phyloP scores from a whole-genome alignment of 2,329 filamentous ascomycete genomes.

The Chaetomium olivaceum region DNA sequence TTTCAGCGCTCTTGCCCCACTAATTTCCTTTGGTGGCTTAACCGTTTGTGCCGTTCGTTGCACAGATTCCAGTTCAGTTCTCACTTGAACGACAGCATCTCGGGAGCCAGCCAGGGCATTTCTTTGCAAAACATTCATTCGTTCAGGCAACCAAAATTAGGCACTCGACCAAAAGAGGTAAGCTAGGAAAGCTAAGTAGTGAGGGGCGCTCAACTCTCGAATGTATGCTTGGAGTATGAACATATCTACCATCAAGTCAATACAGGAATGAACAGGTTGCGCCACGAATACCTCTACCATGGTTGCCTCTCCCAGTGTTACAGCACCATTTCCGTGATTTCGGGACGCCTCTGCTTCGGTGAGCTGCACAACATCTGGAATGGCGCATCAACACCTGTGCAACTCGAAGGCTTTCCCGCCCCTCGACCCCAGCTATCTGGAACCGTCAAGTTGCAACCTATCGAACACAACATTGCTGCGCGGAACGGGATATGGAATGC shows the following conservation, averaged over 20 bases:
- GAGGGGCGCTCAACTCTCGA: no score
- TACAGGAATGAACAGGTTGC: no score
- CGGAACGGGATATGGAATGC: background rate
- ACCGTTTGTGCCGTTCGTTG: background rate
- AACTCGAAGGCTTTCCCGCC: background rate
- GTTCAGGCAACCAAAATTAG: no score
- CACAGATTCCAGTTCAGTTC: background rate
- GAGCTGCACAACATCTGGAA: background rate
- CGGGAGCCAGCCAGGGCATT: no score
- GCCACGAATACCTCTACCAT: background rate
- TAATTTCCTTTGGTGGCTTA: background rate
- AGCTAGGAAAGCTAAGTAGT: no score
- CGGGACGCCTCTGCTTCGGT: background rate
- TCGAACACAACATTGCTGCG: background rate
- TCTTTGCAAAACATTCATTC: no score
- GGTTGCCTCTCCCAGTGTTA: background rate
- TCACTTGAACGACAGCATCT: no score
- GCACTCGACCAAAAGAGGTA: no score
- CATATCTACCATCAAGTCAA: no score
- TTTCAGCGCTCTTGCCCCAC: slow-evolving; percentile 2
- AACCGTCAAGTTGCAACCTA: background rate
- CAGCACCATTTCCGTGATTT: background rate
- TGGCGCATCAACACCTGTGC: background rate
- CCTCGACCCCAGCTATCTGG: background rate
- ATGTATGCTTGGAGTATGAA: no score